Evolutionary conservation across 2,329 filamentous ascomycete species (phyloP), one percentile per base, ranked within the genome.

Genomic region (Bipolaris gigantea): DNA sequence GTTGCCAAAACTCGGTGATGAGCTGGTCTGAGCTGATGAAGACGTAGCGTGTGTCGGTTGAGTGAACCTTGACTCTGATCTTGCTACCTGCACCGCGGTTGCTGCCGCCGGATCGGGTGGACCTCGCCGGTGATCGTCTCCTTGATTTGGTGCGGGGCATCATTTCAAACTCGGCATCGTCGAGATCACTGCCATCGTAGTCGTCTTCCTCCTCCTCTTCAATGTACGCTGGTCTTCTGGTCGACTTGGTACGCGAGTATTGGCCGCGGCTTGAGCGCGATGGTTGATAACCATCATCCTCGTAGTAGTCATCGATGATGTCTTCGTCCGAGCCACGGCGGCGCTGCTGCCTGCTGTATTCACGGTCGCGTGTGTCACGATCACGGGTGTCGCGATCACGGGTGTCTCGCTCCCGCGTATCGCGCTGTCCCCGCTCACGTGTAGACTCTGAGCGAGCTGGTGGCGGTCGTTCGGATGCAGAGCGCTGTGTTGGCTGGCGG

Each of bases 1-100:
- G 86, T 57, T 88, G 86, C 36, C 88, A 86, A 40, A 99, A 85
- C 55, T 93, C 89, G 5, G 82, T 79, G 73, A 92, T 97, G 56
- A 88, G 85, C 11, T 91, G 82, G 2, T 84, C 83, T 0, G 86
- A 79, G 7, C 84, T 85, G 48, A 97, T 85, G 84, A 97, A 92
- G 61, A 97, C 89, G 73, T 96, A 97, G 56, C 95, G 87, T 30
- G 92, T 94, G 69, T 99, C 94, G 1, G 85, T 76, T 3, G 82
- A 86, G 70, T 97, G 92, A 1, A 96, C 92, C 79, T 99, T 99
- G 72, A 97, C 86, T 34, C 92, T 85, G 60, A 97, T 86, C 75
- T 92, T 79, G 59, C 84, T 85, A 53, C 94, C 80, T 27, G 56
- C 53, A 30, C 62, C 64, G 6, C 90, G 88, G 1, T 85, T 84